Evolutionary conservation across 2,329 filamentous ascomycete genomes (phyloP).

Genomic region (Pestalotiopsis sp.): DNA sequence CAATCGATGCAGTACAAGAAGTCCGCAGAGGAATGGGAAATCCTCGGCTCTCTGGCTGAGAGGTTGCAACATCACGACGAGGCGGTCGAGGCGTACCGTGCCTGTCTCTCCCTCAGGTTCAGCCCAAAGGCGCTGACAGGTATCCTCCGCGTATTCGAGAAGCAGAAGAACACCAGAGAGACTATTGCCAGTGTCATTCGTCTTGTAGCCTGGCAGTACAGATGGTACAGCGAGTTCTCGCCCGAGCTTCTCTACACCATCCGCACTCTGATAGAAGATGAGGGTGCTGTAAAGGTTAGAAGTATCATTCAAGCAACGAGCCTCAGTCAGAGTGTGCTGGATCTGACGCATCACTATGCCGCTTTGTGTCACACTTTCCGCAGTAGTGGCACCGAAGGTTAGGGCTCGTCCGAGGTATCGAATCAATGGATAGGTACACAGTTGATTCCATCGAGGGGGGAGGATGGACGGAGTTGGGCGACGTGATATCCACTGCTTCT

Average conservation of each 20-base stretch:
- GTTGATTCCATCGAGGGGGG: conserved; percentile 3
- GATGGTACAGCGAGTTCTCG: conserved; percentile 99
- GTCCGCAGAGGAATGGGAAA: conserved; percentile 97
- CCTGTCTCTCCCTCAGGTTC: conserved; percentile 85
- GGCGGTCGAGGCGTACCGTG: conserved; percentile 88
- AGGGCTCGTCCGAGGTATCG: conserved; percentile 21
- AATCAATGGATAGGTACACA: background rate
- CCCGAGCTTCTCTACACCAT: conserved; percentile 87
- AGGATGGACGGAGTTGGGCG: background rate
- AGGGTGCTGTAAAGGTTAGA: conserved; percentile 94
- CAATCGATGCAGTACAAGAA: conserved; percentile 97
- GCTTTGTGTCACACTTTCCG: conserved; percentile 92
- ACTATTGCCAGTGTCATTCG: conserved; percentile 85
- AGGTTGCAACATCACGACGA: conserved; percentile 91
- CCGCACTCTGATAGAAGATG: conserved; percentile 92
- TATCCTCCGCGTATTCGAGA: conserved; percentile 78
- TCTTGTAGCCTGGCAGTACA: conserved; percentile 95
- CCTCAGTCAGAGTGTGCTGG: conserved; percentile 87
- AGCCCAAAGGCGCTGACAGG: conserved; percentile 90
- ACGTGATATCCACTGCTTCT: conserved; percentile 11
- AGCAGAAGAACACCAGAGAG: conserved; percentile 76
- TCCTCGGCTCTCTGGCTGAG: conserved; percentile 89
- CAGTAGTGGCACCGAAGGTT: conserved; percentile 89
- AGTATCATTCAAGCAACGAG: conserved; percentile 97
- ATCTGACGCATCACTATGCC: conserved; percentile 95